phyloP scores from a whole-genome alignment of 225 moss, liverwort and hornwort genomes.

The Pleurozium schreberi region DNA sequence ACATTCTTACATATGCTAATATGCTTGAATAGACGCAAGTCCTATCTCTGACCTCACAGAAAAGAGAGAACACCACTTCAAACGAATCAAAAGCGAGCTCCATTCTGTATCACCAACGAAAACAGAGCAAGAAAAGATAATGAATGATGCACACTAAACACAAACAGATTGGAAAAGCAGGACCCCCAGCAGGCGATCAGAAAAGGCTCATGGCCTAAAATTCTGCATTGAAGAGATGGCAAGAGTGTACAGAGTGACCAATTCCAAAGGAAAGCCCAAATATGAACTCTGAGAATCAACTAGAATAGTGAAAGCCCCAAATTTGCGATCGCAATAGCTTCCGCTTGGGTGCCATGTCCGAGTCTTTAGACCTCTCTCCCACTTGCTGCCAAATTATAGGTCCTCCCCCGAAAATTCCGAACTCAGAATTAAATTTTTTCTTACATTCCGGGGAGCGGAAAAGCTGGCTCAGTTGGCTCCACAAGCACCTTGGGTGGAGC shows the following conservation, averaged over 20 bases:
- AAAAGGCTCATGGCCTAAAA: neutral
- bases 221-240: neutral
- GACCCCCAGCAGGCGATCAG: neutral
- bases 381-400: neutral
- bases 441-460: neutral
- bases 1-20: neutral
- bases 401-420: neutral
- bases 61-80: neutral
- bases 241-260: neutral
- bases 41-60: neutral
- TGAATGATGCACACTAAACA: neutral
- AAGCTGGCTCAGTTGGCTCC: neutral
- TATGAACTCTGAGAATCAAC: neutral
- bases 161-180: neutral
- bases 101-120: neutral
- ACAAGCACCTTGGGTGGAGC: constrained; percentile 7
- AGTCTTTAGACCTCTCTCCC: neutral
- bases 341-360: neutral
- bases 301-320: neutral
- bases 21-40: neutral
- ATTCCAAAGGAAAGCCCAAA: neutral
- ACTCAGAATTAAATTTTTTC: neutral
- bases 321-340: neutral
- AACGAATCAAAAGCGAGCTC: neutral
- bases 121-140: neutral